A percentile compares a stretch with the other conserved stretches of the same genome.
Evolutionary conservation across 257 asterid species (phyloP).

Genomic region (Forsythia suspensa): DNA sequence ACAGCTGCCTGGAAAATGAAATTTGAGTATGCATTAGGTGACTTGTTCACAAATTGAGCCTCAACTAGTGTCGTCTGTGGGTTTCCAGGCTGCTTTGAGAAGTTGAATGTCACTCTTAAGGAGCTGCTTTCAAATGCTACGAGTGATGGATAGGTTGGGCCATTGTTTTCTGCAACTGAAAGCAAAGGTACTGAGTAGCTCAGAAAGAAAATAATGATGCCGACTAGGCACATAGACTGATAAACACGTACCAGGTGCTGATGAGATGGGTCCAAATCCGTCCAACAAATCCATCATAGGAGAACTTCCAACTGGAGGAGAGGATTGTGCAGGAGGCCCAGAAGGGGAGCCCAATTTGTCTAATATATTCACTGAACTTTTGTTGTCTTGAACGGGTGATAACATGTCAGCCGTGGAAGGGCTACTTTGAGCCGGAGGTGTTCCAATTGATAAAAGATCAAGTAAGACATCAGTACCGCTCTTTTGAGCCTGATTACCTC

Average conservation of each 20-base stretch:
- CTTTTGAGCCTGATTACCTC: slow-evolving; percentile 52
- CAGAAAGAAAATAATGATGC: slow-evolving; percentile 15
- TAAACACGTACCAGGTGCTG: slow-evolving; percentile 51
- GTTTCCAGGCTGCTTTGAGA: slow-evolving; percentile 78
- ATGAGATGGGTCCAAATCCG: slow-evolving; percentile 62
- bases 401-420: slow-evolving; percentile 50
- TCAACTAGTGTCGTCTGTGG: slow-evolving; percentile 68
- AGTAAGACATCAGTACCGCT: slow-evolving; percentile 68
- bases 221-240: slow-evolving; percentile 17
- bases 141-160: slow-evolving; percentile 67
- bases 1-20: slow-evolving; percentile 97
- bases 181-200: slow-evolving; percentile 18
- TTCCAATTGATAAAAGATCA: slow-evolving; percentile 91
- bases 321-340: slow-evolving; percentile 38
- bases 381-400: slow-evolving; percentile 51
- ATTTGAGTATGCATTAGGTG: slow-evolving; percentile 60
- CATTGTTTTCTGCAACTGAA: slow-evolving; percentile 63
- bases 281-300: slow-evolving; percentile 83
- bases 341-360: slow-evolving; percentile 55
- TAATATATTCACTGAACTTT: slow-evolving; percentile 47
- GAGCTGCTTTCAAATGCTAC: slow-evolving; percentile 84
- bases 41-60: slow-evolving; percentile 72
- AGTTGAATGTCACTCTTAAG: slow-evolving; percentile 64
- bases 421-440: slow-evolving; percentile 61
- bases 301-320: slow-evolving; percentile 59